A percentile compares a stretch with the other conserved stretches of the same genome.
Conservation (phyloP, 2,329 filamentous ascomycete genomes). For the Nothomitra cinnamomea region DNA sequence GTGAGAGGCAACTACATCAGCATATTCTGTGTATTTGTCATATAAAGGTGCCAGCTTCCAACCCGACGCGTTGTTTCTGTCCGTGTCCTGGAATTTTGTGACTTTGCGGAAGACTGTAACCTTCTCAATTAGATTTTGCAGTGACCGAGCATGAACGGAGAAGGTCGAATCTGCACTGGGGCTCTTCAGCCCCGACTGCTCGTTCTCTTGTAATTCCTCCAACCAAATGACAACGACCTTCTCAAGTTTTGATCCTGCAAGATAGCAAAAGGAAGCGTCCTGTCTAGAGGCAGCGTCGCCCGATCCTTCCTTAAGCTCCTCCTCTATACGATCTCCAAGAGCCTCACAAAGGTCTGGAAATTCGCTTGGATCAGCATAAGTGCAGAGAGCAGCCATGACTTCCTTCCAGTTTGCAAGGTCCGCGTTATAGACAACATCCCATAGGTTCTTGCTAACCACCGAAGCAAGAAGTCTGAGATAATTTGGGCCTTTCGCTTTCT, state of each 20-base stretch:
- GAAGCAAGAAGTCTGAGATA: conserved; percentile 82
- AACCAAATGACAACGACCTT: conserved; percentile 96
- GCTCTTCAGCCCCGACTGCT: conserved; percentile 55
- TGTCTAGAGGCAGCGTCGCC: conserved; percentile 46
- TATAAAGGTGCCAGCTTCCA: conserved; percentile 87
- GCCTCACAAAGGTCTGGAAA: conserved; percentile 93
- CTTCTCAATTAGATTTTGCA: conserved; percentile 95
- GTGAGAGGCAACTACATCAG: conserved; percentile 81
- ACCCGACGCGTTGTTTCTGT: conserved; percentile 51
- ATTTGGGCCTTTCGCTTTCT: conserved; percentile 67
- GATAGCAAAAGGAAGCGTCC: conserved; percentile 90
- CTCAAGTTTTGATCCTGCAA: conserved; percentile 89
- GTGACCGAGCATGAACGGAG: conserved; percentile 71
- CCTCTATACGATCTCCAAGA: conserved; percentile 76
- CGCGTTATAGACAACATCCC: conserved; percentile 95
- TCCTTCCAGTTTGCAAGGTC: conserved; percentile 92
- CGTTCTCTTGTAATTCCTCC: conserved; percentile 68
- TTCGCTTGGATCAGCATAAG: conserved; percentile 77
- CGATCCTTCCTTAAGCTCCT: conserved; percentile 36
- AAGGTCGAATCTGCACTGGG: conserved; percentile 62
- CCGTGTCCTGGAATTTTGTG: conserved; percentile 72
- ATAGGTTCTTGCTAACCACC: conserved; percentile 89
- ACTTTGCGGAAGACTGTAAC: conserved; percentile 92
- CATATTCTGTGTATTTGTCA: conserved; percentile 92
- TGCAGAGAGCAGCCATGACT: conserved; percentile 88